phyloP scores from a whole-genome alignment of 1,284 basidiomycete species.

The Melampsora abietis-canadensis region DNA sequence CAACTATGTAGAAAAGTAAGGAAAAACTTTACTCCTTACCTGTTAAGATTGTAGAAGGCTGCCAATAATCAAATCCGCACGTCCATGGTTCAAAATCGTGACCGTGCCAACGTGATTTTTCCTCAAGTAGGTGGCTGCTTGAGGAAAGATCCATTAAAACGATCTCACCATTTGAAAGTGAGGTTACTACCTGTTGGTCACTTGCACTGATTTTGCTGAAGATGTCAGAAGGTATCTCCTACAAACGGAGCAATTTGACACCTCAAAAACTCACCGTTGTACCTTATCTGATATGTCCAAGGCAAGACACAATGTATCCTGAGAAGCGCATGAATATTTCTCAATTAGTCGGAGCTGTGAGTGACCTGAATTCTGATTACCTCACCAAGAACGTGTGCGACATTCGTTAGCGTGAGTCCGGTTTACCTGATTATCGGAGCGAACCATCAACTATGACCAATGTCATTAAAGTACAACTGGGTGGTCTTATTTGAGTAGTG shows the following conservation, averaged over 20 bases:
- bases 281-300: slow-evolving; percentile 13
- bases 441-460: too few relatives aligned
- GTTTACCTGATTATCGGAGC: too few relatives aligned
- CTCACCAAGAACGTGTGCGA: neutral
- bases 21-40: slow-evolving; percentile 57
- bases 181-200: slow-evolving; percentile 5
- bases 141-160: slow-evolving; percentile 12
- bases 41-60: slow-evolving; percentile 73
- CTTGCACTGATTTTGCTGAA: neutral
- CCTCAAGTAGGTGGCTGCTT: neutral
- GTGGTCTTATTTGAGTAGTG: too few relatives aligned
- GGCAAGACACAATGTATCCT: slow-evolving; percentile 3
- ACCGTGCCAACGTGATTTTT: slow-evolving; percentile 65
- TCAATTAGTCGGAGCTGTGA: neutral
- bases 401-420: neutral
- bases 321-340: neutral
- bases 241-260: neutral
- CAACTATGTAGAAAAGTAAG: too few relatives aligned
- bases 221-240: neutral
- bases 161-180: slow-evolving; percentile 27
- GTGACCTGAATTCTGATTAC: neutral
- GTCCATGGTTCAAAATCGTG: slow-evolving; percentile 96
- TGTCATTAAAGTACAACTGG: too few relatives aligned
- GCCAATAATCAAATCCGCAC: slow-evolving; percentile 81
- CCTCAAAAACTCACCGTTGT: neutral